A percentile compares a stretch with the other conserved stretches of the same genome.
phyloP scores from a whole-genome alignment of 208 protist species.

The Zelonia costaricensis region DNA sequence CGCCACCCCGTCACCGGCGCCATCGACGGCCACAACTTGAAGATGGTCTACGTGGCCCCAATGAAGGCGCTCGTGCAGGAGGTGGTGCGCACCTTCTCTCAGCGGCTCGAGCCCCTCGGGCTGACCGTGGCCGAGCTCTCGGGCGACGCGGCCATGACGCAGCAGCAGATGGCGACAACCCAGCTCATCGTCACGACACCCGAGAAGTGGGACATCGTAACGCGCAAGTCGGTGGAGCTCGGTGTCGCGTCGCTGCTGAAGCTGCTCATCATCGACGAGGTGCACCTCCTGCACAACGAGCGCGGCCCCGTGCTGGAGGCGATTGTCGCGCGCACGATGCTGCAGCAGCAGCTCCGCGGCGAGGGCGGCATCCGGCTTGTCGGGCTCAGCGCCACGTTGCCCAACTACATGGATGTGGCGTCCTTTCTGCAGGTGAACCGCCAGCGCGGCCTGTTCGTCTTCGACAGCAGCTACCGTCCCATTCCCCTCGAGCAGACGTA shows the following conservation, averaged over 20 bases:
- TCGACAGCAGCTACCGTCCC: slow-evolving; percentile 95
- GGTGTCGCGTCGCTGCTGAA: slow-evolving; percentile 80
- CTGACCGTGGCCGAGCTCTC: slow-evolving; percentile 98
- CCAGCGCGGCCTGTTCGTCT: slow-evolving; percentile 94
- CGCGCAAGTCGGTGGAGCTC: slow-evolving; percentile 97
- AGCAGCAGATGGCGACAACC: slow-evolving; percentile 96
- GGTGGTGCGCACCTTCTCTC: slow-evolving; percentile 97
- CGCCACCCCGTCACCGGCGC: slow-evolving; percentile 13
- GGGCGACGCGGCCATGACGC: slow-evolving; percentile 97
- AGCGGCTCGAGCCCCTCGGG: slow-evolving; percentile 92
- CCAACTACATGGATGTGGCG: slow-evolving; percentile 99
- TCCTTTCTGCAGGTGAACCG: slow-evolving; percentile 97
- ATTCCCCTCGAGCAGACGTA: slow-evolving; percentile 98
- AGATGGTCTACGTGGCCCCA: slow-evolving; percentile 99
- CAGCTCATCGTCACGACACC: slow-evolving; percentile 99
- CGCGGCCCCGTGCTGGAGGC: slow-evolving; percentile 99
- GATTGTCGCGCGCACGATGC: slow-evolving; percentile 97
- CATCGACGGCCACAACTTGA: slow-evolving; percentile 74
- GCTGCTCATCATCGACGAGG: slow-evolving; percentile 97
- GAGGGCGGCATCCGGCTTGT: slow-evolving; percentile 96
- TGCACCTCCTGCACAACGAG: slow-evolving; percentile 99
- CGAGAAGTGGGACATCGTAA: slow-evolving; percentile 99
- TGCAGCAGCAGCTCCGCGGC: slow-evolving; percentile 80
- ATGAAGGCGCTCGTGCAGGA: slow-evolving; percentile 99
- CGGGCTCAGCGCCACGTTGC: slow-evolving; percentile 99